A percentile compares a stretch with the other conserved stretches of the same genome.
Conservation (phyloP, 352 stramenopile species). For the Phytophthora vignae region DNA sequence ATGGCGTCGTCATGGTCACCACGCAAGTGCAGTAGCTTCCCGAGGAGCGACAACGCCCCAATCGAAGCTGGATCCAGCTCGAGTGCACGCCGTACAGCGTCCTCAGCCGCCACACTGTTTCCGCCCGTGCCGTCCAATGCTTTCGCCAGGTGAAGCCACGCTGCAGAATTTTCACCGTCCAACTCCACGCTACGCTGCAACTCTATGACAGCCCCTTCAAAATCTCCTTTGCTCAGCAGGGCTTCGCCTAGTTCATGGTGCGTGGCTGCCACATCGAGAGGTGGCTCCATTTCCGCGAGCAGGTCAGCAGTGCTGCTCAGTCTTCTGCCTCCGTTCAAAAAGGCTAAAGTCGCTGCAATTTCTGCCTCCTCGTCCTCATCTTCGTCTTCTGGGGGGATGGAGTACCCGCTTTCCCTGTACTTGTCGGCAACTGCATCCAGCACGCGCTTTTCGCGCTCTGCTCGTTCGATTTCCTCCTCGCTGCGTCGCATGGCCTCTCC, state of each 20-base stretch:
- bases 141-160: slow-evolving; percentile 72
- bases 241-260: slow-evolving; percentile 62
- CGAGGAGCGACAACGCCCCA: slow-evolving; percentile 64
- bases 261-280: slow-evolving; percentile 55
- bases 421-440: slow-evolving; percentile 42
- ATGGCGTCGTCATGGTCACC: slow-evolving; percentile 80
- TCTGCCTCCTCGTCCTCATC: slow-evolving; percentile 37
- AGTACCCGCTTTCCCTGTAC: slow-evolving; percentile 46
- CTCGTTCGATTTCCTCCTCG: slow-evolving; percentile 40
- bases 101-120: slow-evolving; percentile 49
- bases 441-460: slow-evolving; percentile 42
- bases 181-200: slow-evolving; percentile 57
- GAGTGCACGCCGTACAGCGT: slow-evolving; percentile 58
- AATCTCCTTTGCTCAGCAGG: slow-evolving; percentile 57
- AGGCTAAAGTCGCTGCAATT: slow-evolving; percentile 35
- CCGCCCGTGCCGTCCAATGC: slow-evolving; percentile 58
- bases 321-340: slow-evolving; percentile 32
- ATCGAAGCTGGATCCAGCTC: slow-evolving; percentile 56
- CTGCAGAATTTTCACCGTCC: slow-evolving; percentile 40
- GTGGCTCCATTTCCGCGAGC: slow-evolving; percentile 37
- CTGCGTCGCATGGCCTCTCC: slow-evolving; percentile 46
- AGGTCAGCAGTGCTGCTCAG: slow-evolving; percentile 32
- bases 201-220: slow-evolving; percentile 40
- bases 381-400: slow-evolving; percentile 27
- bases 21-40: slow-evolving; percentile 67